Base-by-base conservation (phyloP, 768 basidiomycete species). In the Lentinus brumalis region DNA sequence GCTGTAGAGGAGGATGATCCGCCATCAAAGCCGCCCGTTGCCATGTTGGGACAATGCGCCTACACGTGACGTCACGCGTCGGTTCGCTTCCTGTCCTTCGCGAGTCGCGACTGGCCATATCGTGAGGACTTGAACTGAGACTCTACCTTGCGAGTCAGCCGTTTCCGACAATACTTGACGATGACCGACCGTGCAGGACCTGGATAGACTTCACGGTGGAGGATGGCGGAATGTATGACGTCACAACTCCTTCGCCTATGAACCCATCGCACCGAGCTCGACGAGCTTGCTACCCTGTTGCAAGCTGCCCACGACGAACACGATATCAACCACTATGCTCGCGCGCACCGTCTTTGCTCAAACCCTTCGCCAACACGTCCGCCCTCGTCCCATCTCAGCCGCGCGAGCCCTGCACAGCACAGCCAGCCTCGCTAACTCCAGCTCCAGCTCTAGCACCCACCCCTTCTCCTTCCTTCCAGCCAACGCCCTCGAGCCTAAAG, bases 401-500 rank as follows among this genome's bases (percentile, higher is more conserved):
- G 45, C 53, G 3, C 59, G 59, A 1, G 31, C 53, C 8, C 46
- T 54, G 15, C 59, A 60, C 39, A 50, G 38, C 47, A 54, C 53
- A 14, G 39, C 53, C 45, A 7, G 18, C 35, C 29, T 35, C 45
- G 10, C 38, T 35, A 18, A 32, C 18, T 50, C 57, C 21, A 26
- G 21, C 21, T 26, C 21, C 21, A 26, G 21, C 11, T 52, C 50
- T 1, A 18, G 10, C 8, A 49, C 52, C 18, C 52, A 59, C 16
- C 58, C 52, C 12, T 59, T 58, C 54, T 56, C 67, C 5, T 75
- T 74, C 66, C 69, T 76, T 3, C 73, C 74, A 3, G 63, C 63
- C 54, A 76, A 77, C 62, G 56, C 68, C 8, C 67, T 76, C 38
- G 61, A 73, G 30, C 45, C 61, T 4, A 80, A 80, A 61, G 72